A percentile compares a stretch with the other conserved stretches of the same genome.
Conservation (phyloP, 345 rosid genomes). For the Populus tremula region DNA sequence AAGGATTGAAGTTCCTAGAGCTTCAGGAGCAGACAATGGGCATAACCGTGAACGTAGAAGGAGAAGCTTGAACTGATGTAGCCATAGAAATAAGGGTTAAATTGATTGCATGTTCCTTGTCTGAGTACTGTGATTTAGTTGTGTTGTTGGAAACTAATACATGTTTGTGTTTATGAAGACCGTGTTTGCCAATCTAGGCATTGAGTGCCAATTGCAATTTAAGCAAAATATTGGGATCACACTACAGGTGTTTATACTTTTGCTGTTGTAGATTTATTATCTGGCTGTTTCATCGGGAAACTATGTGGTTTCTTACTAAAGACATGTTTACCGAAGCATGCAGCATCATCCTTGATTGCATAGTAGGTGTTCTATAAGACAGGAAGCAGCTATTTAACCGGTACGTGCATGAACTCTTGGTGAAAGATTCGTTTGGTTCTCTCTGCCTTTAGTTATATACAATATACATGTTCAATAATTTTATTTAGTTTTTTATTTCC, state of each 20-base stretch:
- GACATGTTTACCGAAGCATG: not conserved
- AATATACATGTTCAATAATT: not conserved
- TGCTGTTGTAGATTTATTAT: not conserved
- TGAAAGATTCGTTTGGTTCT: not conserved
- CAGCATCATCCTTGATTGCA: not conserved
- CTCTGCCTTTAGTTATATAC: not conserved
- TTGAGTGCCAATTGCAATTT: not conserved
- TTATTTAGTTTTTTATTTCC: not conserved
- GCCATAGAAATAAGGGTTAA: not conserved
- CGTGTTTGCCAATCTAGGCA: not conserved
- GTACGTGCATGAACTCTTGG: not conserved
- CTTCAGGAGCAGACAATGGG: not conserved
- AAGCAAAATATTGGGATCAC: not conserved
- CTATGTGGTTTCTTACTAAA: not conserved
- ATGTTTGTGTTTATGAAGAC: not conserved
- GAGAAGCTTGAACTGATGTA: slow-evolving; percentile 14
- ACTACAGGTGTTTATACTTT: not conserved
- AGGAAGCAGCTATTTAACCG: not conserved
- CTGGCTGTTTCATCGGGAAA: not conserved
- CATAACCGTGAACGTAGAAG: not conserved
- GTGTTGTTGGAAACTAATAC: not conserved
- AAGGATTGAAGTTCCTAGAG: slow-evolving; percentile 8
- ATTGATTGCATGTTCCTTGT: not conserved
- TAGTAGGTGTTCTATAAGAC: not conserved
- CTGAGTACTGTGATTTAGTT: not conserved